Conservation (phyloP, 2,329 filamentous ascomycete species). For the Remersonia thermophila region DNA sequence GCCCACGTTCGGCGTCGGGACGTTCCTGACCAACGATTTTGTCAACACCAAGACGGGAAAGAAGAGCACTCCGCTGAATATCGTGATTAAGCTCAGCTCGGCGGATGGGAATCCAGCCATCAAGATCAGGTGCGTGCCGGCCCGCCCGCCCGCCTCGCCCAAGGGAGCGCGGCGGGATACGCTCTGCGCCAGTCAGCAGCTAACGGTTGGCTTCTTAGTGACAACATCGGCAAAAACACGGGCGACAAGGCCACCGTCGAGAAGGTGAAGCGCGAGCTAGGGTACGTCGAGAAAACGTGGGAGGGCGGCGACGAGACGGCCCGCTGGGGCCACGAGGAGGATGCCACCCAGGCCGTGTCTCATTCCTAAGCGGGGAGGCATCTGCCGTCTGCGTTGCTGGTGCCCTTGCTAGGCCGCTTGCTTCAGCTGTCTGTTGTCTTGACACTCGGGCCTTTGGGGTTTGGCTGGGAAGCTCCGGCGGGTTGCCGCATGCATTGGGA, state of each 20-base stretch:
- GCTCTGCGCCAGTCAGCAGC: too few relatives aligned
- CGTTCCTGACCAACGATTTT: conserved; percentile 94
- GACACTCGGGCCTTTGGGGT: too few relatives aligned
- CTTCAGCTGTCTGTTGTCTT: too few relatives aligned
- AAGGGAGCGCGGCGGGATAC: too few relatives aligned
- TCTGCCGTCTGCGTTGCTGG: too few relatives aligned
- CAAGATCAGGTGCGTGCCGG: conserved; percentile 67
- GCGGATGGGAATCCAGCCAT: conserved; percentile 71
- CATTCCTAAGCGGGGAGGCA: too few relatives aligned
- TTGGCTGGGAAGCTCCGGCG: too few relatives aligned
- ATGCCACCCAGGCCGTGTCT: background rate
- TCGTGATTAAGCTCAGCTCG: conserved; percentile 92
- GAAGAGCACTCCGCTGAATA: conserved; percentile 87
- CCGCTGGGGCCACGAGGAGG: conserved; percentile 56
- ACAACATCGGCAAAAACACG: conserved; percentile 89
- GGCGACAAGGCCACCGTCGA: conserved; percentile 69
- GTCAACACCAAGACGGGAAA: conserved; percentile 55
- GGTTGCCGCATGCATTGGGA: too few relatives aligned
- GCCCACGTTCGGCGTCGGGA: conserved; percentile 87
- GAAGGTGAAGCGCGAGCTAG: conserved; percentile 72
- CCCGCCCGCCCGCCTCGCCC: too few relatives aligned
- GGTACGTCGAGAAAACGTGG: conserved; percentile 80
- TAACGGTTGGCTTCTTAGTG: conserved; percentile 26
- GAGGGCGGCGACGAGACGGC: conserved; percentile 69
- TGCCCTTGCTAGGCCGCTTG: too few relatives aligned